Base-by-base conservation (phyloP, 2,329 filamentous ascomycete genomes). In the Paramyrothecium roridum region DNA sequence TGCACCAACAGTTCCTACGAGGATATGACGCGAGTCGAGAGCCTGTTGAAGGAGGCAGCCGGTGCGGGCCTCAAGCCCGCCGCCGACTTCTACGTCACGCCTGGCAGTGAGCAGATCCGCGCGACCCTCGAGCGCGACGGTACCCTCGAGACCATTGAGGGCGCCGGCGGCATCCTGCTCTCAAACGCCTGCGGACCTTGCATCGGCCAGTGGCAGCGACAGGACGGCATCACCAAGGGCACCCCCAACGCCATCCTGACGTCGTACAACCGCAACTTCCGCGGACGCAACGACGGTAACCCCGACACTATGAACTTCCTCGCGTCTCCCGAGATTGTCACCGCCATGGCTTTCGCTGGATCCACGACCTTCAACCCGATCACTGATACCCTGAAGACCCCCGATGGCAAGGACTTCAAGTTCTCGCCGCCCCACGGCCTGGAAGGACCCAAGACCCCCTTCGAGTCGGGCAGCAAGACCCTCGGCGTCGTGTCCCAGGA, bases 241-340 rank as follows among this genome's bases (percentile, higher is more conserved):
- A 90, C 93, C 56, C 80, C 85, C 53, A 99, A 99, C 69, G 95
- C 95, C 59, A 98, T 99, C 66, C 85, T 99, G 67, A 93, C 92
- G 11, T 97, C 93, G 1, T 99, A 97, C 80, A 99, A 99, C 82
- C 90, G 95, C 58, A 99, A 99, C 77, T 99, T 99, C 80, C 90
- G 90, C 52, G 93, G 91, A 58, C 90, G 95, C 61, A 99, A 99
- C 72, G 95, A 99, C 69, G 95, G 95, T 59, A 99, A 99, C 78
- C 87, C 90, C 21, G 87, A 89, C 46, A 99, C 95, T 10, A 97
- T 98, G 93, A 99, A 98, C 81, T 99, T 99, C 78, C 84, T 99
- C 52, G 93, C 95, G 11, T 97, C 93, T 0, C 95, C 95, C 8
- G 95, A 99, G 74, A 85, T 99, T 56, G 95, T 99, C 59, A 98